These are phyloP conservation scores for Paraurostyla sp. DNA, from an alignment of 73 alveolate genomes.

Conservation along the genomic window DNA sequence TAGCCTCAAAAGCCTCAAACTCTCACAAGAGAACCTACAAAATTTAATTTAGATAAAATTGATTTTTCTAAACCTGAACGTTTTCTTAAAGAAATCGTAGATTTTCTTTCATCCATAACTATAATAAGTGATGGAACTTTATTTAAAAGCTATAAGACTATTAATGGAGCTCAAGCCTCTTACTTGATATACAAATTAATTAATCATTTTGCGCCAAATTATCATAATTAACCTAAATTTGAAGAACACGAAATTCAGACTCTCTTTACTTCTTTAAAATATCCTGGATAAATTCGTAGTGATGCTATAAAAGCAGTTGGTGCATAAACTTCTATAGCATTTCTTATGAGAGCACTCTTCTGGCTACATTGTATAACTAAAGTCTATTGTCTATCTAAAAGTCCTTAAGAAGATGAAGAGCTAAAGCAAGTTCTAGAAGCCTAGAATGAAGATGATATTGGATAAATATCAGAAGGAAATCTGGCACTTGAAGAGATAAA, in stretches of 20 bases:
- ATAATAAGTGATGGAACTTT: neutral
- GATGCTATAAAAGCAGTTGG: constrained; percentile 70
- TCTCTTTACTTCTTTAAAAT: neutral
- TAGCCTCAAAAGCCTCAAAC: neutral
- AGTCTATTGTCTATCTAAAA: neutral
- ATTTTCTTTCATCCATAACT: neutral
- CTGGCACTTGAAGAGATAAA: neutral
- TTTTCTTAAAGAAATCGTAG: constrained; percentile 36
- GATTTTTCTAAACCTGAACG: constrained; percentile 50
- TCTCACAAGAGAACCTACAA: neutral
- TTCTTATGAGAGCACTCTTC: constrained; percentile 48
- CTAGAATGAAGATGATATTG: neutral
- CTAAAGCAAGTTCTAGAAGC: neutral
- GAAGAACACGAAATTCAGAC: constrained; percentile 18
- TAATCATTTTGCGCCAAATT: constrained; percentile 28
- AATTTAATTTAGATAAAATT: neutral
- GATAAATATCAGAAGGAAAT: neutral
- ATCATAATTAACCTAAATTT: constrained; percentile 13
- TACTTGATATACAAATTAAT: neutral
- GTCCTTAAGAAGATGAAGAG: neutral
- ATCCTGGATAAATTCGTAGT: constrained; percentile 42
- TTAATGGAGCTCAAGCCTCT: constrained; percentile 10
- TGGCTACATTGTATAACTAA: constrained; percentile 45
- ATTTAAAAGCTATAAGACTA: constrained; percentile 3
- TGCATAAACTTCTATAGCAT: constrained; percentile 37